Evolutionary conservation across 129 eudicot genomes (phyloP).

Genomic region (Silybum marianum): DNA sequence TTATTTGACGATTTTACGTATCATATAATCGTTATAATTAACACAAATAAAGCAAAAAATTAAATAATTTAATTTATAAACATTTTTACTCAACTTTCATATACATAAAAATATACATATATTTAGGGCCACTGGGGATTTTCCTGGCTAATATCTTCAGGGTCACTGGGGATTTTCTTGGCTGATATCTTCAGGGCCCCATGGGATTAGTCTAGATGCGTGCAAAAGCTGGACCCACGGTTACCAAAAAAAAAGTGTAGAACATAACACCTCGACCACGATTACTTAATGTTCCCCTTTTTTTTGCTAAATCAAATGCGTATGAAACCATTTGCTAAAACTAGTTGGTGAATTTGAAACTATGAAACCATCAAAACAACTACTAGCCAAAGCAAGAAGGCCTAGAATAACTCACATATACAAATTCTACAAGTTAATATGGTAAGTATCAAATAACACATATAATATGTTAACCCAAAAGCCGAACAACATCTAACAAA

Average conservation of each 20-base stretch:
- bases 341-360: not conserved
- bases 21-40: no score
- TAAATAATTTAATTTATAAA: no score
- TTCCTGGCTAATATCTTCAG: no score
- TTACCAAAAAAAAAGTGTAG: not conserved
- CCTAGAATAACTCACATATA: not conserved
- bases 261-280: not conserved
- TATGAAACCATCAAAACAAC: not conserved
- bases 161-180: not conserved
- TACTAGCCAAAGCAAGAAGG: not conserved
- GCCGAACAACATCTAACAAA: not conserved
- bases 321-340: not conserved
- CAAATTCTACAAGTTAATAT: not conserved
- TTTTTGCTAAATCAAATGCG: constrained; percentile 11
- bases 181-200: no score
- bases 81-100: no score
- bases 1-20: no score
- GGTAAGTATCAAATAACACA: not conserved
- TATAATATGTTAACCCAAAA: not conserved
- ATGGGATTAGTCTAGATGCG: not conserved
- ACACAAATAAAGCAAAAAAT: no score
- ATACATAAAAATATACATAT: no score
- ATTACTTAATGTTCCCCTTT: not conserved
- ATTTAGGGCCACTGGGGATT: no score
- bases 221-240: not conserved